Evolutionary conservation across 2,329 filamentous ascomycete species (phyloP).

Genomic region (Elsinoe necatrix): DNA sequence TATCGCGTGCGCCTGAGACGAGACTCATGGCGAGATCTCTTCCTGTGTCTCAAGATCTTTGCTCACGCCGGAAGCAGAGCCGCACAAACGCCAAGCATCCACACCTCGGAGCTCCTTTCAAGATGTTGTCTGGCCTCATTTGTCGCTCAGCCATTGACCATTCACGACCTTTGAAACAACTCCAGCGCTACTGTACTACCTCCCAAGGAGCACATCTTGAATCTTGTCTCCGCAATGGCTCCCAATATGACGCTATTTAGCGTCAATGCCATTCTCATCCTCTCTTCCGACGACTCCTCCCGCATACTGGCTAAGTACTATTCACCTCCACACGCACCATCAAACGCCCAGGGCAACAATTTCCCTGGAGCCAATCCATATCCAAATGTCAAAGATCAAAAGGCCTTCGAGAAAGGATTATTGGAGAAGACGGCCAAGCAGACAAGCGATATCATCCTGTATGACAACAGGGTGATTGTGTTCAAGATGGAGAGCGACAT

Average conservation of each 20-base stretch:
- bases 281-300: slow-evolving; percentile 72
- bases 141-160: neutral
- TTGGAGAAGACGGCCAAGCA: slow-evolving; percentile 95
- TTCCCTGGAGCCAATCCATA: slow-evolving; percentile 68
- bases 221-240: slow-evolving; percentile 43
- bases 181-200: no score
- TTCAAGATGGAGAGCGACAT: slow-evolving; percentile 98
- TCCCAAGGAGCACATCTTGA: no score
- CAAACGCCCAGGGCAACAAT: slow-evolving; percentile 49
- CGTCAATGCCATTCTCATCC: slow-evolving; percentile 44
- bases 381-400: slow-evolving; percentile 83
- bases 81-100: slow-evolving; percentile 6
- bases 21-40: neutral
- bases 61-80: neutral
- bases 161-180: neutral
- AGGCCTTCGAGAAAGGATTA: slow-evolving; percentile 91
- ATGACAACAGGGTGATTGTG: slow-evolving; percentile 90
- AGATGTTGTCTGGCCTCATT: slow-evolving; percentile 7
- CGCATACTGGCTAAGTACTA: slow-evolving; percentile 96
- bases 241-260: slow-evolving; percentile 48
- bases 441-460: slow-evolving; percentile 90
- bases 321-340: slow-evolving; percentile 57
- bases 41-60: neutral
- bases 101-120: neutral
- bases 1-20: neutral